Evolutionary conservation across 768 basidiomycete genomes (phyloP).

Genomic region (Rhodosporidiobolus sp.): DNA sequence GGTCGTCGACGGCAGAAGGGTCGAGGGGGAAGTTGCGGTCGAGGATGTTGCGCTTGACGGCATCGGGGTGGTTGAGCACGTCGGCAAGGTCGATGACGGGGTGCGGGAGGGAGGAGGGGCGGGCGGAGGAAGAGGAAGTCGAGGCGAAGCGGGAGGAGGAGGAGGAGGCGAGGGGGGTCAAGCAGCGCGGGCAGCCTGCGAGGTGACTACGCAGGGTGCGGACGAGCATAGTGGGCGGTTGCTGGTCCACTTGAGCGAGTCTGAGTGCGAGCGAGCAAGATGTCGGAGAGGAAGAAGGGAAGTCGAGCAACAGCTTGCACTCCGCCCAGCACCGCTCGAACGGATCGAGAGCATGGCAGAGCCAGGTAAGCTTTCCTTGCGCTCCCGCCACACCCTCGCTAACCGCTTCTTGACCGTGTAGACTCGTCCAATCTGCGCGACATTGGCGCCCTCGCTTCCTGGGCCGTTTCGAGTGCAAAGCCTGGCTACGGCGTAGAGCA

Average conservation of each 20-base stretch:
- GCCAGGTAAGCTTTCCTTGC: background rate
- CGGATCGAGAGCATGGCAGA: conserved; percentile 1
- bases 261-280: background rate
- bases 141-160: conserved; percentile 15
- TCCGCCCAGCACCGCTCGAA: too few relatives aligned
- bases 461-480: conserved; percentile 95
- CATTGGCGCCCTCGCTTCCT: conserved; percentile 78
- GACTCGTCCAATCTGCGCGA: conserved; percentile 44
- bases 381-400: background rate
- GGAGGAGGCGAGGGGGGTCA: background rate
- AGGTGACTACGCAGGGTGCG: background rate
- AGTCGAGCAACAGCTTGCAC: background rate
- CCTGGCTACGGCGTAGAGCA: conserved; percentile 95
- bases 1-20: conserved; percentile 5
- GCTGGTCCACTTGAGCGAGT: background rate
- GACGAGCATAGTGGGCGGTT: background rate
- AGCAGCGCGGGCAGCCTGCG: background rate
- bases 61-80: conserved; percentile 6
- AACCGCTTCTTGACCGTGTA: background rate
- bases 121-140: conserved; percentile 17
- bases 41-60: conserved; percentile 25
- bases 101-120: conserved; percentile 25
- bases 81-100: conserved; percentile 32
- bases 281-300: background rate
- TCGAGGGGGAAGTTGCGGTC: conserved; percentile 29